Evolutionary conservation across 345 rosid species (phyloP).

Genomic region (Rhodamnia rubescens): DNA sequence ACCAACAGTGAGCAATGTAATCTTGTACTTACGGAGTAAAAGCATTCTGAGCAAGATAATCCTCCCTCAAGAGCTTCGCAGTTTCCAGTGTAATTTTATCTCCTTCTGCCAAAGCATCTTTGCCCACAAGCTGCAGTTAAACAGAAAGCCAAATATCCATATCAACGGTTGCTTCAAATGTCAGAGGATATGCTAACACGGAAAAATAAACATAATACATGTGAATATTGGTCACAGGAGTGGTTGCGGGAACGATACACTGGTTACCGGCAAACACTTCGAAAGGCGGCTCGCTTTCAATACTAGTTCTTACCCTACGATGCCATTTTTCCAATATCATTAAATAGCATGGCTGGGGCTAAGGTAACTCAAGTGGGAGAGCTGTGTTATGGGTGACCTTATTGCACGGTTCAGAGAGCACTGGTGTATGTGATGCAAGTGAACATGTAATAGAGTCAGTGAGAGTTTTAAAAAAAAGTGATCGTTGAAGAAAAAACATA

Average conservation of each 20-base stretch:
- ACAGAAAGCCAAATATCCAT: neutral
- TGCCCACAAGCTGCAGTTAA: conserved; percentile 82
- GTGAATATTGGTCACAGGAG: neutral
- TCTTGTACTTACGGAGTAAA: conserved; percentile 74
- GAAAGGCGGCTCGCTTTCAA: too few relatives aligned
- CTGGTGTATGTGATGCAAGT: neutral
- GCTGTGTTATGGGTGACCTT: neutral
- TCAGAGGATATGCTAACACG: neutral
- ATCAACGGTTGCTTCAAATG: neutral
- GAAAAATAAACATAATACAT: neutral
- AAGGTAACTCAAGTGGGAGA: neutral
- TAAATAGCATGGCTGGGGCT: neutral
- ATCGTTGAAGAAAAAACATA: conserved; percentile 6
- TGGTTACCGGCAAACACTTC: too few relatives aligned
- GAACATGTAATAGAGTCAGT: neutral
- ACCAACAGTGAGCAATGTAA: neutral
- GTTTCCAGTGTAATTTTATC: conserved; percentile 96
- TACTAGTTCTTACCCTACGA: too few relatives aligned
- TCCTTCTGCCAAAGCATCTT: conserved; percentile 95
- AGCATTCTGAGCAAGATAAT: conserved; percentile 98
- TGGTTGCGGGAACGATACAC: too few relatives aligned
- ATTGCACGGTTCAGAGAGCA: neutral
- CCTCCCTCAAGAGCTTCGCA: conserved; percentile 98
- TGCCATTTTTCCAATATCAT: neutral
- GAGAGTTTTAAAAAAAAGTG: neutral